A percentile compares a stretch with the other conserved stretches of the same genome.
Conservation (phyloP, 495 filamentous ascomycete genomes). For the Penicillium manginii region DNA sequence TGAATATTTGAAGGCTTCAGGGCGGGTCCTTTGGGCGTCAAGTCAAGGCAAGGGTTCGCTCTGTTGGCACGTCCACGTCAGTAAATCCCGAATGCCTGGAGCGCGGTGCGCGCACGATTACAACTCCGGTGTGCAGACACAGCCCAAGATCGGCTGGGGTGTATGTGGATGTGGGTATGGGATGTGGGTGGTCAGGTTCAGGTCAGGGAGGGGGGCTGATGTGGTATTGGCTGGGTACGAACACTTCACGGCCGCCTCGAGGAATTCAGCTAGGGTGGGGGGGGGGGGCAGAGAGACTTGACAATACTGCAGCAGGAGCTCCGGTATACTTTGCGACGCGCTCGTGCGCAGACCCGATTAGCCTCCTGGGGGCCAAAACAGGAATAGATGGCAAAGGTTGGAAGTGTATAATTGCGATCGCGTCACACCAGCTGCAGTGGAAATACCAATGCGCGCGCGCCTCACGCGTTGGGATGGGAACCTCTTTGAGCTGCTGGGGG, state of each 20-base stretch:
- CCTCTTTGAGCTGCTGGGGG: slow-evolving; percentile 12
- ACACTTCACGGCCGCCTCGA: slow-evolving; percentile 50
- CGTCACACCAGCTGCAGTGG: slow-evolving; percentile 29
- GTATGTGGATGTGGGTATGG: background rate
- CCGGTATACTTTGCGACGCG: slow-evolving; percentile 39
- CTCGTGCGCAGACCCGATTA: slow-evolving; percentile 35
- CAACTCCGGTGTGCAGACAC: slow-evolving; percentile 23
- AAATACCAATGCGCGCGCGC: slow-evolving; percentile 39
- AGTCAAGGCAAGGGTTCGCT: slow-evolving; percentile 36
- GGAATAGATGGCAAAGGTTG: slow-evolving; percentile 18
- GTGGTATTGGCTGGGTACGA: slow-evolving; percentile 47
- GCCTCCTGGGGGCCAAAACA: slow-evolving; percentile 21
- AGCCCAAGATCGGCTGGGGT: slow-evolving; percentile 25
- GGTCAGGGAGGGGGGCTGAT: slow-evolving; percentile 9
- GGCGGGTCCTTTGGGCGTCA: slow-evolving; percentile 37
- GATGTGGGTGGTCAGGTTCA: slow-evolving; percentile 28
- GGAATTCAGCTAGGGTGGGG: slow-evolving; percentile 33
- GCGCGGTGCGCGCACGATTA: slow-evolving; percentile 33
- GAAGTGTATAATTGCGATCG: slow-evolving; percentile 20
- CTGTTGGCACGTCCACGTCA: slow-evolving; percentile 57
- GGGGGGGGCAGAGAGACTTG: slow-evolving; percentile 26
- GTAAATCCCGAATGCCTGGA: slow-evolving; percentile 28
- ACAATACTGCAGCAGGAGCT: slow-evolving; percentile 38
- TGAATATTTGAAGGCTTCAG: slow-evolving; percentile 40
- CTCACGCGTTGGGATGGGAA: slow-evolving; percentile 25